These are phyloP conservation scores for Aspergillus taichungensis DNA, from an alignment of 495 filamentous ascomycete genomes.

Conservation along the genomic window DNA sequence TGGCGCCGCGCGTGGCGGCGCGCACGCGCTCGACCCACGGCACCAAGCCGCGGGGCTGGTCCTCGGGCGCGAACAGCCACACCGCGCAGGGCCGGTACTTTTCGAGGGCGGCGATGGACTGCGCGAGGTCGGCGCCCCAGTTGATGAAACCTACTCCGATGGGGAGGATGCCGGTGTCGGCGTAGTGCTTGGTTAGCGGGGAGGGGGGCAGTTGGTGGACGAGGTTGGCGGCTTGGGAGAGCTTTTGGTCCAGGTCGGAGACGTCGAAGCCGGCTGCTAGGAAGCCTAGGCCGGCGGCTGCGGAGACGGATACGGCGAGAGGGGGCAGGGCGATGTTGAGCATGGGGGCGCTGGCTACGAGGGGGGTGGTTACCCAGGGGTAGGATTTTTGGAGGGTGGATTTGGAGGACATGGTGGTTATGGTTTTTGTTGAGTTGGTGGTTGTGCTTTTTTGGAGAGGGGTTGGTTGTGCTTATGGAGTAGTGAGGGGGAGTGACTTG, in stretches of 20 bases:
- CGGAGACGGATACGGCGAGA: constrained; percentile 48
- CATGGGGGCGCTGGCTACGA: constrained; percentile 61
- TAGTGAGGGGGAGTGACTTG: background rate
- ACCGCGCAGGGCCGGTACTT: constrained; percentile 48
- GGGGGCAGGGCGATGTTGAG: constrained; percentile 48
- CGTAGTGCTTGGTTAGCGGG: background rate
- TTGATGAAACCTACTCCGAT: constrained; percentile 52
- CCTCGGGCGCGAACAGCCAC: constrained; percentile 57
- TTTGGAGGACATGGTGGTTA: background rate
- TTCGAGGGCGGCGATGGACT: constrained; percentile 29
- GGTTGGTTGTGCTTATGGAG: background rate
- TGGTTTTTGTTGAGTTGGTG: background rate
- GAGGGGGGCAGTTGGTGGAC: constrained; percentile 5
- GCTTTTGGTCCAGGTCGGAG: constrained; percentile 15
- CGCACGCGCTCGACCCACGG: constrained; percentile 42
- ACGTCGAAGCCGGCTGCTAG: constrained; percentile 24
- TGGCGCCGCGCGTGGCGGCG: constrained; percentile 22
- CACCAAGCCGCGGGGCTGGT: constrained; percentile 34
- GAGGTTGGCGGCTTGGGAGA: constrained; percentile 14
- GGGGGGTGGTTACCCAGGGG: constrained; percentile 28
- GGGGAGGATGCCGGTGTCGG: constrained; percentile 30
- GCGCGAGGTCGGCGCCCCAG: constrained; percentile 36
- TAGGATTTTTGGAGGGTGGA: constrained; percentile 3
- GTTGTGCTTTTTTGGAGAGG: background rate
- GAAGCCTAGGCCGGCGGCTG: constrained; percentile 52